Conservation (phyloP, 306 rosid genomes). For the apple (Malus domestica) region DNA sequence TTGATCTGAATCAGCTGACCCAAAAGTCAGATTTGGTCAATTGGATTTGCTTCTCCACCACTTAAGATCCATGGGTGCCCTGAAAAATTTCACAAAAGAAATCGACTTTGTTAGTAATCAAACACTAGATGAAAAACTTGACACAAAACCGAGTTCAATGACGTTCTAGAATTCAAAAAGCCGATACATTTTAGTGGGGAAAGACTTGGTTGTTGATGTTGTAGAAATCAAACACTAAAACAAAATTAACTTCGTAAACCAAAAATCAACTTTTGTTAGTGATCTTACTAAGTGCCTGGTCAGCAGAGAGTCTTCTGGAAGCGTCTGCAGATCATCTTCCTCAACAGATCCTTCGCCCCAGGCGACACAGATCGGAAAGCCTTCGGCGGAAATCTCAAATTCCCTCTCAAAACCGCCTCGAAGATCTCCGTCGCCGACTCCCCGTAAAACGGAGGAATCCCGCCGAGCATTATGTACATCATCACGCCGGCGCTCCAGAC, state of each 20-base stretch:
- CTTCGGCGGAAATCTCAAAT: constrained; percentile 63
- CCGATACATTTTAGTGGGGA: no score
- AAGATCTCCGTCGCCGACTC: constrained; percentile 52
- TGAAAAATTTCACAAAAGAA: constrained; percentile 11
- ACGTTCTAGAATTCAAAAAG: no score
- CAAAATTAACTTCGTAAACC: no score
- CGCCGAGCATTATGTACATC: constrained; percentile 60
- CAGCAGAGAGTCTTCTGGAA: constrained; percentile 50
- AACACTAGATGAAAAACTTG: background rate
- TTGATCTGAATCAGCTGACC: background rate
- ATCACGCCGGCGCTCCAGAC: constrained; percentile 73
- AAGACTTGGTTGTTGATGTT: no score
- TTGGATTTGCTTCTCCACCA: constrained; percentile 39
- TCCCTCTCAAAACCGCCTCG: constrained; percentile 57
- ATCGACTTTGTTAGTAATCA: constrained; percentile 4
- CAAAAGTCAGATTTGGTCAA: background rate
- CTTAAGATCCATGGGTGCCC: constrained; percentile 80
- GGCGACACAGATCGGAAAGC: constrained; percentile 57
- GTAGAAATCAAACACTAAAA: background rate
- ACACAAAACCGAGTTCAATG: no score
- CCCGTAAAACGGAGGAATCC: constrained; percentile 71
- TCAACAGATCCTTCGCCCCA: constrained; percentile 60
- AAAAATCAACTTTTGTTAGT: background rate
- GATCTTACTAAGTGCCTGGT: constrained; percentile 57
- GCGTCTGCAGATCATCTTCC: constrained; percentile 68